Evolutionary conservation across 257 asterid genomes (phyloP).

Genomic region (Haberlea rhodopensis): DNA sequence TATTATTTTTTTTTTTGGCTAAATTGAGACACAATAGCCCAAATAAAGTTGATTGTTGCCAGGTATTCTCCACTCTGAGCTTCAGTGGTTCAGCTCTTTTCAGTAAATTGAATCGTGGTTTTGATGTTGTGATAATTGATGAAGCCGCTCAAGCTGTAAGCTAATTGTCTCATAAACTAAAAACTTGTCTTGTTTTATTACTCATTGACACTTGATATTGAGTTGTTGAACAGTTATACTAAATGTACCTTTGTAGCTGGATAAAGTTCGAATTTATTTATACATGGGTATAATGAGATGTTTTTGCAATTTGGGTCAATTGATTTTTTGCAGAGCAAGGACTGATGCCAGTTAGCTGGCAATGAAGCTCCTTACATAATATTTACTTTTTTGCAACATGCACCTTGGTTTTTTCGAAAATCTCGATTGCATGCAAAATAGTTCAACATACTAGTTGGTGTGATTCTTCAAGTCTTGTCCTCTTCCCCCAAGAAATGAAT

Average conservation of each 20-base stretch:
- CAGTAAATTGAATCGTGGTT: conserved; percentile 78
- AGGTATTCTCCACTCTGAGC: conserved; percentile 98
- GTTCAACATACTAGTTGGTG: too few relatives aligned
- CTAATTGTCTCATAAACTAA: conserved; percentile 18
- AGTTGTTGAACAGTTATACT: conserved; percentile 5
- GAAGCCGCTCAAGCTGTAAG: conserved; percentile 99
- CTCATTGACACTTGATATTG: conserved; percentile 5
- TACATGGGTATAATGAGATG: not conserved
- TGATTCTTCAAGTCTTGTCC: too few relatives aligned
- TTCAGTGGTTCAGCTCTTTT: conserved; percentile 83
- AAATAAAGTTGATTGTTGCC: conserved; percentile 34
- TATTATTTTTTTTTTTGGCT: conserved; percentile 13
- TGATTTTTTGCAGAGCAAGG: too few relatives aligned
- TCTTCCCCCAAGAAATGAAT: too few relatives aligned
- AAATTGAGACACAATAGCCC: conserved; percentile 24
- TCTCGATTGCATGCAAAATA: too few relatives aligned
- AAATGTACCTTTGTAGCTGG: not conserved
- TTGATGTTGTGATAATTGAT: conserved; percentile 95
- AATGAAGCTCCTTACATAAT: too few relatives aligned
- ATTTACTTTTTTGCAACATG: too few relatives aligned
- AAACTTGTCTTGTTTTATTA: conserved; percentile 2
- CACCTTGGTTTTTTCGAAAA: too few relatives aligned
- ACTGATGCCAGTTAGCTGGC: too few relatives aligned
- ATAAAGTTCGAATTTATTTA: not conserved
- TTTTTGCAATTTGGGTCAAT: too few relatives aligned